A percentile compares a stretch with the other conserved stretches of the same genome.
Conservation (phyloP, 108 stramenopile species). For the Hondaea fermentalgiana region DNA sequence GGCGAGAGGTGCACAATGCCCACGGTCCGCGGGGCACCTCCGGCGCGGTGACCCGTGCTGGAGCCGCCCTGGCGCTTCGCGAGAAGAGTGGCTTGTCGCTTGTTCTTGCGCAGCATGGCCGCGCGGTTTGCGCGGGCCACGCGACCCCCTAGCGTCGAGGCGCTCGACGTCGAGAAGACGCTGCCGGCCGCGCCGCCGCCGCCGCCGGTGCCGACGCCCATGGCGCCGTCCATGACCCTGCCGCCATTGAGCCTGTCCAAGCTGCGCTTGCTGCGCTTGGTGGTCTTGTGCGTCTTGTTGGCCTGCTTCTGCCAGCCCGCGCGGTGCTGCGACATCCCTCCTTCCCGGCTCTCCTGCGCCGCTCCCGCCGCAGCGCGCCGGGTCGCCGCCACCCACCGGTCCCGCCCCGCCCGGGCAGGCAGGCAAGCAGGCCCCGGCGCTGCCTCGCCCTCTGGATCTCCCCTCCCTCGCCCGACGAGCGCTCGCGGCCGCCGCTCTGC, state of each 20-base stretch:
- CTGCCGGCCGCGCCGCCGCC: not conserved
- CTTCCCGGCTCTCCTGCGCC: not conserved
- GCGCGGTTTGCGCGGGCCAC: conserved; percentile 39
- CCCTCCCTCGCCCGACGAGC: no score
- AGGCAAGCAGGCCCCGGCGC: no score
- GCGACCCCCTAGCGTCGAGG: conserved; percentile 22
- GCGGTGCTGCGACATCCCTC: conserved; percentile 24
- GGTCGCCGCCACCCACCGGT: no score
- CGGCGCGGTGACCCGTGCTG: not conserved
- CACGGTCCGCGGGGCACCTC: conserved; percentile 2
- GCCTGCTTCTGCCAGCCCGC: conserved; percentile 40
- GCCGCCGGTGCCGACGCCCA: not conserved
- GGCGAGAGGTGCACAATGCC: not conserved
- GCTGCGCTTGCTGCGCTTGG: not conserved
- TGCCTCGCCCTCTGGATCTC: no score
- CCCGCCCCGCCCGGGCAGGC: no score
- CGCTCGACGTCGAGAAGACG: not conserved
- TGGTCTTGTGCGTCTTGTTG: conserved; percentile 44
- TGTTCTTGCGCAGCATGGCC: conserved; percentile 37
- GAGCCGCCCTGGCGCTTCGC: conserved; percentile 34
- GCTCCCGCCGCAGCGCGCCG: no score
- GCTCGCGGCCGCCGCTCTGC: no score
- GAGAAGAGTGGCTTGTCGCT: conserved; percentile 40
- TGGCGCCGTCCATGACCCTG: not conserved
- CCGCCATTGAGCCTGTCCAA: not conserved